Conservation (phyloP, 352 stramenopile species). For the Albugo laibachii region DNA sequence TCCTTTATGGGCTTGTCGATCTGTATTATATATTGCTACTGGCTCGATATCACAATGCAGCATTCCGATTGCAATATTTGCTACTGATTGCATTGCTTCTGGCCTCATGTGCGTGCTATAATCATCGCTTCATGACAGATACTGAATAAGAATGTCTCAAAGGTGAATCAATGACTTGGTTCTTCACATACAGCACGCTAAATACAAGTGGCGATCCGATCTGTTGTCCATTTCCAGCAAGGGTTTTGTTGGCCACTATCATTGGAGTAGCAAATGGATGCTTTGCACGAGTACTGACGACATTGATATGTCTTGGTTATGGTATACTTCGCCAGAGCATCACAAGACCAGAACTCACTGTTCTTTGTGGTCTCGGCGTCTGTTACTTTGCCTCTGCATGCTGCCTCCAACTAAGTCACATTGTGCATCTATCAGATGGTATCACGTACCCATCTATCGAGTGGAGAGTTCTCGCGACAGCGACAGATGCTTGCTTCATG, state of each 20-base stretch:
- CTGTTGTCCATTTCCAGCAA: conserved; percentile 55
- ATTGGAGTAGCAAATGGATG: conserved; percentile 55
- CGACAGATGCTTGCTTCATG: conserved; percentile 64
- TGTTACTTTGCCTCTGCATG: conserved; percentile 71
- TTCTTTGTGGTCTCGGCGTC: conserved; percentile 48
- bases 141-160: too few relatives aligned
- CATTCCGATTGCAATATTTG: conserved; percentile 70
- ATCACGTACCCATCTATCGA: conserved; percentile 33
- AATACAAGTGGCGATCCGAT: conserved; percentile 46
- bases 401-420: conserved; percentile 54
- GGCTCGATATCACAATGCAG: conserved; percentile 39
- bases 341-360: conserved; percentile 46
- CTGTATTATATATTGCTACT: conserved; percentile 47
- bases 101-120: conserved; percentile 21
- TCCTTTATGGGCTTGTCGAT: conserved; percentile 53
- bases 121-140: too few relatives aligned
- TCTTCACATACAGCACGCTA: conserved; percentile 53
- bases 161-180: conserved; percentile 56
- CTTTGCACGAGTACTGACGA: conserved; percentile 52
- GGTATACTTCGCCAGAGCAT: conserved; percentile 54
- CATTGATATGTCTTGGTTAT: conserved; percentile 62
- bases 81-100: conserved; percentile 71
- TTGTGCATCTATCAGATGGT: conserved; percentile 57
- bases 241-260: conserved; percentile 46
- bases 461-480: conserved; percentile 58